Percentiles rank a stretch among this genome's conserved stretches.
Evolutionary conservation across 768 basidiomycete species (phyloP).

Genomic region (Mycena floridula): DNA sequence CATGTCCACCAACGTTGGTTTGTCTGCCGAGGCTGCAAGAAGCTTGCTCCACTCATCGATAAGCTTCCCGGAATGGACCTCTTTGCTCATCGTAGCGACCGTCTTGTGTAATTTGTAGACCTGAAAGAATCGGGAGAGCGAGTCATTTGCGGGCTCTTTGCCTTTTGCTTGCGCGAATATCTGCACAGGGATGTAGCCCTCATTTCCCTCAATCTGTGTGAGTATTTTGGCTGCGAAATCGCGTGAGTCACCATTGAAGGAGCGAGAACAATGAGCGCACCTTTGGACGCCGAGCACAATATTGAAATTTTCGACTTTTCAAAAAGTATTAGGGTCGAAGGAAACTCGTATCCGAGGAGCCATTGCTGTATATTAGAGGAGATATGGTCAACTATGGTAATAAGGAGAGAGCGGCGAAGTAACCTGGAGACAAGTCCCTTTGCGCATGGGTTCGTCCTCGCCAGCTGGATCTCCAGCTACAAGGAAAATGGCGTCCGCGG

Average conservation of each 20-base stretch:
- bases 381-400: no score
- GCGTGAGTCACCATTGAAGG: constrained; percentile 4
- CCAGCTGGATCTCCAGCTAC: constrained; percentile 71
- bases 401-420: no score
- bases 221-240: constrained; percentile 70
- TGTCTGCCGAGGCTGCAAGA: constrained; percentile 44
- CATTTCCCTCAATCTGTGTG: constrained; percentile 61
- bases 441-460: constrained; percentile 88
- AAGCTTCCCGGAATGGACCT: constrained; percentile 80
- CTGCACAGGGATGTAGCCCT: constrained; percentile 58
- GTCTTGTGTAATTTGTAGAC: constrained; percentile 55
- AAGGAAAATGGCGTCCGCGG: constrained; percentile 64
- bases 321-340: constrained; percentile 86
- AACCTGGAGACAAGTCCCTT: constrained; percentile 90
- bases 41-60: constrained; percentile 79
- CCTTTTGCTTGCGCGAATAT: constrained; percentile 74
- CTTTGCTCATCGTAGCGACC: constrained; percentile 77
- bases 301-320: constrained; percentile 71
- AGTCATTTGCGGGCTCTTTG: constrained; percentile 72
- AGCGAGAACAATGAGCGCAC: constrained; percentile 30
- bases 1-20: constrained; percentile 79
- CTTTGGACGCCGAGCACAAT: constrained; percentile 85
- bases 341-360: constrained; percentile 97
- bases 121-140: constrained; percentile 62
- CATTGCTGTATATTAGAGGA: constrained; percentile 60